Base-by-base conservation (phyloP, 257 asterid species). In the Datura wrightii region DNA sequence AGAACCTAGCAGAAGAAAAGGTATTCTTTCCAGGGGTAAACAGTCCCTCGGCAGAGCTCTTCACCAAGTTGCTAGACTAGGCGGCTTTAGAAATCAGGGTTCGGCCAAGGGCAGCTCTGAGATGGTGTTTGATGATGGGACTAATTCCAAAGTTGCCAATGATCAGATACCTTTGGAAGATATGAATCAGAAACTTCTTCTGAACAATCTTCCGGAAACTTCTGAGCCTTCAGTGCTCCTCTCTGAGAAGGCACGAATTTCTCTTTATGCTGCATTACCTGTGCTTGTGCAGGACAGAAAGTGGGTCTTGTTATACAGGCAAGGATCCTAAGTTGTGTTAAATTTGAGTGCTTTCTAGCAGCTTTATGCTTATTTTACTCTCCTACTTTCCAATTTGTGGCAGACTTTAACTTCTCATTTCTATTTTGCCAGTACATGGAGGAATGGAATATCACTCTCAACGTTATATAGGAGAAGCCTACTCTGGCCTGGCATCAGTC, bases 301-400 rank as follows among this genome's bases (percentile, higher is more conserved):
- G 84, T 97, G 98, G 98, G 86, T 95, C 87, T 88, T 97, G 44
- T 85, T 97, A 65, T 97, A 97, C 94, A 96, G 98, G 99, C 91
- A 83, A 54, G 9, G 50, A 53, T 48, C 42, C 37, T 19, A 66
- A 44, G 16, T 39, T 87, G 55, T 71, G 41, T 54, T 79, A 46
- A 70, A 34, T n/a, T 83, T 88, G 79, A 15, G 76, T 59, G 13
- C 48, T 55, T 39, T 37, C 37, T 6, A 59, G 81, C 79, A 50
- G 82, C 44, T 48, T 31, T 76, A 76, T 50, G 62, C 31, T 76
- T 66, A 70, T 15, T 44, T 82, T 85, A 24, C 39, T 59, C 67
- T 62, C 46, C 39, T 84, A 83, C 67, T 8, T 81, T 85, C 60
- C 82, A 42, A 8, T 70, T 70, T 70, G 15, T 42, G 4, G 37